phyloP scores from a whole-genome alignment of 257 asterid genomes.

The Nemophila menziesii region DNA sequence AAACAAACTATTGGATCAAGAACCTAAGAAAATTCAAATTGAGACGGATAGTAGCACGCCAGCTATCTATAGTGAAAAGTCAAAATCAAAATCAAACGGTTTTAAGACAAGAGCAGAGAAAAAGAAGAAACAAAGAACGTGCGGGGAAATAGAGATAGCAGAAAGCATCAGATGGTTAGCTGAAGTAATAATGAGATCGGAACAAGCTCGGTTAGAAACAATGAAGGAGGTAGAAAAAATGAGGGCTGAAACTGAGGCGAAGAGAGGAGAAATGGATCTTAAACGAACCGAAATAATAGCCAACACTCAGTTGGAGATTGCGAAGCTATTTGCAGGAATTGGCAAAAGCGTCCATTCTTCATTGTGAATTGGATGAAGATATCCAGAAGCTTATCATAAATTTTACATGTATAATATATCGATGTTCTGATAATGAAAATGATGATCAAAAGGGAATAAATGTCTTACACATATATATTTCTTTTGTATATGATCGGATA shows the following conservation, averaged over 20 bases:
- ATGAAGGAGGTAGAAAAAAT: conserved; percentile 65
- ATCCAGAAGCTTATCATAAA: not conserved
- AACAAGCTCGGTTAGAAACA: conserved; percentile 62
- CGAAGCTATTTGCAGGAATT: conserved; percentile 46
- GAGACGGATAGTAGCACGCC: conserved; percentile 62
- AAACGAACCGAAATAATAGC: conserved; percentile 64
- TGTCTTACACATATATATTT: too few species aligned
- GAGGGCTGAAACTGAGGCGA: conserved; percentile 65
- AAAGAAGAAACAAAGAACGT: conserved; percentile 29
- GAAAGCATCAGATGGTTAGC: conserved; percentile 68
- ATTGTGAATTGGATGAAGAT: conserved; percentile 37
- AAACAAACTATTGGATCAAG: conserved; percentile 27
- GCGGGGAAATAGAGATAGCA: conserved; percentile 30
- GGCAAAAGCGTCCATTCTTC: conserved; percentile 31
- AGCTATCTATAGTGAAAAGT: conserved; percentile 27
- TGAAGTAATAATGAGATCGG: conserved; percentile 58
- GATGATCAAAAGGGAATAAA: too few species aligned
- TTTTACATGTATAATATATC: too few species aligned
- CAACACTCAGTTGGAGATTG: conserved; percentile 63
- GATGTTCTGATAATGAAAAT: too few species aligned
- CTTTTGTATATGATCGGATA: too few species aligned
- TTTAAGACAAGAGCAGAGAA: conserved; percentile 16
- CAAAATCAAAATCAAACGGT: conserved; percentile 20
- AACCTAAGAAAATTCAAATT: conserved; percentile 23
- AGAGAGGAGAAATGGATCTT: conserved; percentile 71